Base-by-base conservation (phyloP, 2,329 filamentous ascomycete genomes). In the Acarospora socialis region DNA sequence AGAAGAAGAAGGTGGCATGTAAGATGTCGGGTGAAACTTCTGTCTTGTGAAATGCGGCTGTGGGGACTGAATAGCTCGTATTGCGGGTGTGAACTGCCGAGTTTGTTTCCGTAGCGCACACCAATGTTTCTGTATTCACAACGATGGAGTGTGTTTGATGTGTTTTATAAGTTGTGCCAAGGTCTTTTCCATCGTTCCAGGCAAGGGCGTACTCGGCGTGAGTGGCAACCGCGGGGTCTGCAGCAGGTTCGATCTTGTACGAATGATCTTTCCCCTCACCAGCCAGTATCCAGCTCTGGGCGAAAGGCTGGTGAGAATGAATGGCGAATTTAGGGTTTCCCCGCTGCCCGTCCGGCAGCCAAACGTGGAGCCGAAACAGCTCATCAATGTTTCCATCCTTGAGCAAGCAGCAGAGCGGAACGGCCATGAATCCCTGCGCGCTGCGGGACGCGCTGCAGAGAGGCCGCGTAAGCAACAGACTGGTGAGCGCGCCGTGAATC, bases 1-100 rank as follows among this genome's bases (percentile, higher is more conserved):
- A 57, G 28, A 51, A 47, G 43, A 54, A 53, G 3, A 59, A 21
- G 1, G 53, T 55, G 1, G 56, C 53, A 25, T 56, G 51, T 0
- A 56, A 30, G 2, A 24, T 30, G 5, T 51, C 39, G 0, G 49
- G 45, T 3, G 39, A 33, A 2, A 57, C 51, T 1, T 44, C 43
- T 5, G 46, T 41, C 1, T 31, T 39, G 36, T 58, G 55, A 26
- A 45, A 55, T 4, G 31, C 36, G 1, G 39, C 49, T 5, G 46
- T 46, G 2, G 52, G 46, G 13, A 57, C 43, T 3, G 39, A 37
- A 33, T 57, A 57, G 7, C 33, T 46, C 35, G 37, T 38, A 22
- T 42, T 34, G 5, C 44, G 32, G 1, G 30, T 30, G 30, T 52
- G 43, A 2, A 16, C 23, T 20, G 36, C 38, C 3, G 37, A n/a